Evolutionary conservation across 2,329 filamentous ascomycete genomes (phyloP).

Genomic region (Aspergillus piperis): DNA sequence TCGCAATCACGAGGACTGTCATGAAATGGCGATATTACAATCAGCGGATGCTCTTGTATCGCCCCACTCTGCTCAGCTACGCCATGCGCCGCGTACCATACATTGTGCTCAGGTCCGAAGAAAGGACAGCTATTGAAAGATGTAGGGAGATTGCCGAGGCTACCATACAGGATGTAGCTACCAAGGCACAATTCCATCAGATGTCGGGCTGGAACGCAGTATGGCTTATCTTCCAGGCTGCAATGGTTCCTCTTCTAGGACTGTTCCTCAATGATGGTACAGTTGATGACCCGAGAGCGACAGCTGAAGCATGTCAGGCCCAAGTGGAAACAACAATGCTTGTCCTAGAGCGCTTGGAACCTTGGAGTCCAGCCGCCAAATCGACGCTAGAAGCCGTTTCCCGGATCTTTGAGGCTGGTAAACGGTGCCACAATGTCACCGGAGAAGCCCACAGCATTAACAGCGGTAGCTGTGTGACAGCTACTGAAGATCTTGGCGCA

Average conservation of each 20-base stretch:
- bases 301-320: slow-evolving; percentile 52
- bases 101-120: slow-evolving; percentile 57
- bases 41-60: slow-evolving; percentile 72
- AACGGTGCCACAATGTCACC: slow-evolving; percentile 28
- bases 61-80: slow-evolving; percentile 70
- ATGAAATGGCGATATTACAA: slow-evolving; percentile 85
- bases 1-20: slow-evolving; percentile 69
- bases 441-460: slow-evolving; percentile 16
- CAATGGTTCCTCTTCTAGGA: slow-evolving; percentile 74
- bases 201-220: slow-evolving; percentile 80
- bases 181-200: slow-evolving; percentile 70
- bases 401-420: slow-evolving; percentile 63
- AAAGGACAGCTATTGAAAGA: slow-evolving; percentile 66
- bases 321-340: slow-evolving; percentile 55
- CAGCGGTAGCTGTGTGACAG: slow-evolving; percentile 16
- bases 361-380: slow-evolving; percentile 65
- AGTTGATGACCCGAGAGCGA: slow-evolving; percentile 62
- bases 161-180: slow-evolving; percentile 71
- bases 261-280: slow-evolving; percentile 57
- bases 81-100: slow-evolving; percentile 56
- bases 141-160: slow-evolving; percentile 70
- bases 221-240: slow-evolving; percentile 79
- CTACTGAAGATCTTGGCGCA: slow-evolving; percentile 19
- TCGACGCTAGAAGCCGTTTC: slow-evolving; percentile 65
- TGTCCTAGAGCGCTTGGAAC: slow-evolving; percentile 55